Conservation (phyloP, 164 flowering plant species). For the Nymphaea colorata region DNA sequence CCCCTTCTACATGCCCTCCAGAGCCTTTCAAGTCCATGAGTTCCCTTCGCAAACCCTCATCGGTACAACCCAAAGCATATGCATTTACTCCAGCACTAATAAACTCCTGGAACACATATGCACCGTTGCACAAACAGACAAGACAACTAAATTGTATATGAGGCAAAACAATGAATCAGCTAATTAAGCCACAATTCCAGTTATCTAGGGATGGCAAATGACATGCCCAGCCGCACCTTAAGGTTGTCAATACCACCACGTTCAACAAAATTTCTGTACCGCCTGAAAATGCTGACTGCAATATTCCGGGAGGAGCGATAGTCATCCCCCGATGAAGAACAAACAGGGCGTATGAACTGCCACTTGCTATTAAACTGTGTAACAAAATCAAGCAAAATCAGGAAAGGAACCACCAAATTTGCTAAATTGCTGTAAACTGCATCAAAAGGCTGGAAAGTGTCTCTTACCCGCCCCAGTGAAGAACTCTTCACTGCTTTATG, state of each 20-base stretch:
- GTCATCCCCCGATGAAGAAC: conserved; percentile 62
- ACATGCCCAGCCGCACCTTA: conserved; percentile 36
- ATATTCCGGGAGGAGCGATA: conserved; percentile 92
- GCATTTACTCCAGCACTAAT: conserved; percentile 94
- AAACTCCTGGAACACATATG: conserved; percentile 49
- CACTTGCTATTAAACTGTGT: no score
- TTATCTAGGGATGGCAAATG: no score
- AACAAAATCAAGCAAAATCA: neutral
- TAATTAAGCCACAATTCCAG: no score
- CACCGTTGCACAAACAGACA: neutral
- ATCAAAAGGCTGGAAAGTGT: no score
- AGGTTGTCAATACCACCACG: conserved; percentile 92
- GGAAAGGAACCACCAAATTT: neutral
- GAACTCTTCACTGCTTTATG: no score
- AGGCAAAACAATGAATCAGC: no score
- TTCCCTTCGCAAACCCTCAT: conserved; percentile 80
- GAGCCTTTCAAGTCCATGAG: conserved; percentile 64
- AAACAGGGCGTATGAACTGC: conserved; percentile 39
- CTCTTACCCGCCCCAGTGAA: no score
- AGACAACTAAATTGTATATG: neutral
- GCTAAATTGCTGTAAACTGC: conserved; percentile 2
- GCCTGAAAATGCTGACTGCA: conserved; percentile 74
- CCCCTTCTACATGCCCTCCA: conserved; percentile 63
- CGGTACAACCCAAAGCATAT: conserved; percentile 89
- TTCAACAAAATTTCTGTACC: conserved; percentile 63